Base-by-base conservation (phyloP, 768 basidiomycete genomes). In the Rhodotorula toruloides region DNA sequence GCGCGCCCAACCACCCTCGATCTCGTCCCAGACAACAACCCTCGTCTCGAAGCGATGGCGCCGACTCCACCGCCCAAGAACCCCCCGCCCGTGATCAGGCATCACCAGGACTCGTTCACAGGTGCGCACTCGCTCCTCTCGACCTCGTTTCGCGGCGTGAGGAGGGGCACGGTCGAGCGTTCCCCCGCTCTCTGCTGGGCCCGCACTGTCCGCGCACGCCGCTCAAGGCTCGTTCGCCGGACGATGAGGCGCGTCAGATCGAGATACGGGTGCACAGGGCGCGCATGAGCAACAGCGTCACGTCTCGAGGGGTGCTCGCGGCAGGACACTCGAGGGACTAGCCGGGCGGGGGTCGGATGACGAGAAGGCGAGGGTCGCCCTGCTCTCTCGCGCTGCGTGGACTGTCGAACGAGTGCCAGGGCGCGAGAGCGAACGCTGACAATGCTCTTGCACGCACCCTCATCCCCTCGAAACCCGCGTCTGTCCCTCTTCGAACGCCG, bases 61-160 rank as follows among this genome's bases (percentile, higher is more conserved):
- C 65, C 65, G 4, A 56, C 60, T 9, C 59, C 54, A 9, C 65
- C 65, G 9, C 67, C 67, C 1, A 63, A 63, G 42, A 10, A 25
- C 27, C 25, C 27, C 7, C 42, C 50, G 22, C 36, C 48, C 9
- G 39, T 61, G 37, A 70, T 70, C 48, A 40, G 63, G 3, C 68
- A 70, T 21, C 68, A 70, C 40, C 63, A 70, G 31, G 47, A 65
- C 13, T 32, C 43, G 16, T 70, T 70, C 40, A 70, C 60, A 6
- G 68, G 68, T 62, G n/a, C 53, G 68, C 48, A 5, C 6, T 61
- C 14, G 11, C 14, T 42, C 50, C 32, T 11, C 46, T 31, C 54
- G 0, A 42, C 32, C 25, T 16, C 50, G 27, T 36, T 4, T 22
- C 9, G 11, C 12, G 22, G 17, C 12, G n/a, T 5, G 36, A 54